Evolutionary conservation across 306 rosid genomes (phyloP).

Genomic region (Malus orientalis): DNA sequence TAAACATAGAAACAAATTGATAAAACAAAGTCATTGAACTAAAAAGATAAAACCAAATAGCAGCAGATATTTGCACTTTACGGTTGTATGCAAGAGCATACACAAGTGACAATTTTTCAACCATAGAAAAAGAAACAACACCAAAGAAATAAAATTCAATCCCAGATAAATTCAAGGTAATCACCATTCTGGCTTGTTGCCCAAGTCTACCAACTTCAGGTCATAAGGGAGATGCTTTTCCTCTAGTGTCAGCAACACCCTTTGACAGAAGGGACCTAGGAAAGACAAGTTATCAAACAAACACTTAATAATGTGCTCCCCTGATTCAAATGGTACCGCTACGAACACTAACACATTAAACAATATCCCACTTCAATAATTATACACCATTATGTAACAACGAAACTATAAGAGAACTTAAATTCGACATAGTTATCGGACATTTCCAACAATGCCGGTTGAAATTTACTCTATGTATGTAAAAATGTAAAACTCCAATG

Average conservation of each 20-base stretch:
- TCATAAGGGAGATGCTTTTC: constrained; percentile 87
- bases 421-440: background rate
- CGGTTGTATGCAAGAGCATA: too few species aligned
- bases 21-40: background rate
- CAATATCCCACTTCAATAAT: background rate
- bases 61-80: background rate
- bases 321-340: background rate
- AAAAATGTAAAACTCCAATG: background rate
- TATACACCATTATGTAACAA: background rate
- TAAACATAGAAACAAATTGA: constrained; percentile 18
- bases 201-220: constrained; percentile 64
- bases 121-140: background rate
- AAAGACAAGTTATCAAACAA: background rate
- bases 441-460: background rate
- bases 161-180: constrained; percentile 11
- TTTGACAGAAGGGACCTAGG: constrained; percentile 67
- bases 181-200: constrained; percentile 87
- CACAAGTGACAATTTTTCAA: background rate
- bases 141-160: background rate
- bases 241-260: constrained; percentile 80
- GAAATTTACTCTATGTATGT: background rate
- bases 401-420: background rate
- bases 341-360: background rate
- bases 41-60: background rate
- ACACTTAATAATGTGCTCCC: background rate